A percentile compares a stretch with the other conserved stretches of the same genome.
Conservation (phyloP, 140 eudicot genomes). For the Bidens hawaiensis region DNA sequence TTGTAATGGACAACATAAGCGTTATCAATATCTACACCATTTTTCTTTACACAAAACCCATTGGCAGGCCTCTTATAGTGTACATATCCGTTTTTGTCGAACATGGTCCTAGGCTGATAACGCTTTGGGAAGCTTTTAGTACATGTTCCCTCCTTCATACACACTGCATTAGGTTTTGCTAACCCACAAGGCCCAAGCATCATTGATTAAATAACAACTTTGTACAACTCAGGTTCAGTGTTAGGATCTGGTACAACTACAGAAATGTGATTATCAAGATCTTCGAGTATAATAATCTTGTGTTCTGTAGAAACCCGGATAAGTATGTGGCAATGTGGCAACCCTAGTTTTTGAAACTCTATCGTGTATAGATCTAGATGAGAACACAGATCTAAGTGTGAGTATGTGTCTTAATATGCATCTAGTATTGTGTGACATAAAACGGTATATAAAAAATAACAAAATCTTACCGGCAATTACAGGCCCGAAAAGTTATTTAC, state of each 20-base stretch:
- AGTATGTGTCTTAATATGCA: too few species aligned
- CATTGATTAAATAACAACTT: background rate
- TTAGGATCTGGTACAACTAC: background rate
- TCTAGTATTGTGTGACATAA: too few species aligned
- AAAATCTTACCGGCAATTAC: too few species aligned
- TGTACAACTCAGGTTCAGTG: background rate
- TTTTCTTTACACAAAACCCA: too few species aligned
- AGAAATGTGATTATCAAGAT: background rate
- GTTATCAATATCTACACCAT: background rate
- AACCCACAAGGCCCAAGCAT: background rate
- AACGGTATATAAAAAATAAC: background rate
- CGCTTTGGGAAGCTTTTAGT: too few species aligned
- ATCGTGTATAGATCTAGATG: background rate
- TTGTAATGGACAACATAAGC: background rate
- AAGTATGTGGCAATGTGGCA: background rate
- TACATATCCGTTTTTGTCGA: background rate
- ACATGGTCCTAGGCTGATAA: background rate
- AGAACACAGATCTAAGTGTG: background rate
- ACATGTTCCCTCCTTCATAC: too few species aligned
- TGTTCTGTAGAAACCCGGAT: background rate
- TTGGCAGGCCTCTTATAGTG: background rate
- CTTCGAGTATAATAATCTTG: background rate
- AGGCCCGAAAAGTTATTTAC: too few species aligned
- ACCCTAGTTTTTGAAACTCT: too few species aligned
- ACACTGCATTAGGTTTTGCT: too few species aligned